Evolutionary conservation across 768 basidiomycete genomes (phyloP).

Genomic region (Hypholoma fasciculare): DNA sequence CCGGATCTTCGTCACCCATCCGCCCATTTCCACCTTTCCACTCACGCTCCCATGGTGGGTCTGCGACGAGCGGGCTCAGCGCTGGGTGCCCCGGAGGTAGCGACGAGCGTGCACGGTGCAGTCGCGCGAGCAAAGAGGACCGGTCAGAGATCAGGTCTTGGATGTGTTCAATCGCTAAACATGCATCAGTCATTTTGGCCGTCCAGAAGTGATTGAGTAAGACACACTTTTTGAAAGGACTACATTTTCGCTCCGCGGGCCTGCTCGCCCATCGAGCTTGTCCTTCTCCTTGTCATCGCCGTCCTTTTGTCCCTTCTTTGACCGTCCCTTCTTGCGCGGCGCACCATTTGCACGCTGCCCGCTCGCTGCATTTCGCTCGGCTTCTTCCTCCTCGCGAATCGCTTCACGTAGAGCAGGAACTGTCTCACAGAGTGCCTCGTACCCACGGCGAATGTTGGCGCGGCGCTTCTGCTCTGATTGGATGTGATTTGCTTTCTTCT

Average conservation of each 20-base stretch:
- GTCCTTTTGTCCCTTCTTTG: conserved; percentile 43
- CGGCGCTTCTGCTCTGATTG: conserved; percentile 93
- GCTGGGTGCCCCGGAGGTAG: conserved; percentile 66
- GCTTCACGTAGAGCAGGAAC: conserved; percentile 84
- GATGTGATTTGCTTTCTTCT: conserved; percentile 94
- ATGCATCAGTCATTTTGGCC: not conserved
- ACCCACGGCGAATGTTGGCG: conserved; percentile 86
- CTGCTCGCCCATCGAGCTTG: conserved; percentile 80
- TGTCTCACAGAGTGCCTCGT: conserved; percentile 83
- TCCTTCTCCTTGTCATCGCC: conserved; percentile 52
- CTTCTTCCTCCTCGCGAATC: conserved; percentile 74
- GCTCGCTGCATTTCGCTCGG: conserved; percentile 22
- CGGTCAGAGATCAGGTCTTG: conserved; percentile 64
- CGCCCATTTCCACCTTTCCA: conserved; percentile 77
- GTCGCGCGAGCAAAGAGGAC: conserved; percentile 52
- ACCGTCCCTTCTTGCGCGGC: conserved; percentile 27
- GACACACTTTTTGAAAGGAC: conserved; percentile 84
- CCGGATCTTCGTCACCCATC: conserved; percentile 44
- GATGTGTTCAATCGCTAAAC: conserved; percentile 83
- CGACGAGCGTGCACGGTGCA: conserved; percentile 55
- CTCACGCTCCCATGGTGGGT: conserved; percentile 76
- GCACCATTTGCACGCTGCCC: conserved; percentile 19
- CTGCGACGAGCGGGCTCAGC: conserved; percentile 31
- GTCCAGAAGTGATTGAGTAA: not conserved
- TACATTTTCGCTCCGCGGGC: conserved; percentile 88